Percentiles rank a stretch among this genome's conserved stretches.
Evolutionary conservation across 2,329 filamentous ascomycete genomes (phyloP).

Genomic region (Talaromyces piceae): DNA sequence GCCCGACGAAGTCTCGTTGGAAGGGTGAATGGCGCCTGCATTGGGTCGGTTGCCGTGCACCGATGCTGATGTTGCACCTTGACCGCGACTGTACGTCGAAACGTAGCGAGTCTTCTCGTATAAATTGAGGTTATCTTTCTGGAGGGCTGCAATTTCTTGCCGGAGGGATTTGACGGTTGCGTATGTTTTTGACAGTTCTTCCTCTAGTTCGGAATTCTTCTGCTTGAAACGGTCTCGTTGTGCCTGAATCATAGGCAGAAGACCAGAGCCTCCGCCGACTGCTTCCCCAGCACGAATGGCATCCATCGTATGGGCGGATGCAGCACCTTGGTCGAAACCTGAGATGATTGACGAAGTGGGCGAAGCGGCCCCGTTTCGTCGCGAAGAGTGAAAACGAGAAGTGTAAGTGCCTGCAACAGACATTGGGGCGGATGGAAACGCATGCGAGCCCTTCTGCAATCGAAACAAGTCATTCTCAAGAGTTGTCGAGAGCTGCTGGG

Average conservation of each 20-base stretch:
- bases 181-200: slow-evolving; percentile 79
- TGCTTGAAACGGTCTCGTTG: slow-evolving; percentile 98
- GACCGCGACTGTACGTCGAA: slow-evolving; percentile 77
- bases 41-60: slow-evolving; percentile 60
- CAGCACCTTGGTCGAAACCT: slow-evolving; percentile 69
- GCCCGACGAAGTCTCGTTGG: slow-evolving; percentile 51
- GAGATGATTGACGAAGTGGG: slow-evolving; percentile 98
- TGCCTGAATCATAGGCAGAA: slow-evolving; percentile 95
- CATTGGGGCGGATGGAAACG: slow-evolving; percentile 74
- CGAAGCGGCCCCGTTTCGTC: slow-evolving; percentile 64
- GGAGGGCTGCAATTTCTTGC: slow-evolving; percentile 82
- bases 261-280: slow-evolving; percentile 71
- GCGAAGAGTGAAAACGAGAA: slow-evolving; percentile 67
- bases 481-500: slow-evolving; percentile 75
- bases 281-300: slow-evolving; percentile 58
- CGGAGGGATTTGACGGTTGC: slow-evolving; percentile 74
- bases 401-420: slow-evolving; percentile 89
- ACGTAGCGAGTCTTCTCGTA: slow-evolving; percentile 98
- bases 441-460: slow-evolving; percentile 77
- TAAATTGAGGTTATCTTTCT: slow-evolving; percentile 90
- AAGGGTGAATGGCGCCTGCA: slow-evolving; percentile 60
- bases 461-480: slow-evolving; percentile 86
- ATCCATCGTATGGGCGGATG: slow-evolving; percentile 46
- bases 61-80: slow-evolving; percentile 54
- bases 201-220: slow-evolving; percentile 82